Evolutionary conservation across 2,329 filamentous ascomycete species (phyloP).

Genomic region (Cladophialophora chaetospira): DNA sequence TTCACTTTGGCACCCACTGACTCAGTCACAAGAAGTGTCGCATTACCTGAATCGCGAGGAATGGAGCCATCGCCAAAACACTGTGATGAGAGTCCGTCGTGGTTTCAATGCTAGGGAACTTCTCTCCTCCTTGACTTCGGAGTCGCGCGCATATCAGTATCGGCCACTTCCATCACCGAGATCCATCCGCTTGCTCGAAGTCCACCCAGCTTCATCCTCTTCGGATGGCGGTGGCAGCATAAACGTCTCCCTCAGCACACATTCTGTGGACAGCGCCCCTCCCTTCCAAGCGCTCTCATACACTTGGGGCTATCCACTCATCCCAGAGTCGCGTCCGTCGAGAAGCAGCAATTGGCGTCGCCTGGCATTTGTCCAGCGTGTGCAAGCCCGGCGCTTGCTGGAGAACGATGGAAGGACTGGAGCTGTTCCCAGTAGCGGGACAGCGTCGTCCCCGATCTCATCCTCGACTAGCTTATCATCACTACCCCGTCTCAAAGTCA

Average conservation of each 20-base stretch:
- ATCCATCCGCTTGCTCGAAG: slow-evolving; percentile 14
- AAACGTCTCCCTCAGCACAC: slow-evolving; percentile 5
- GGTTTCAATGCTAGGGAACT: slow-evolving; percentile 13
- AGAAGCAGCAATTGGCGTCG: slow-evolving; percentile 10
- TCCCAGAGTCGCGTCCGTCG: slow-evolving; percentile 6
- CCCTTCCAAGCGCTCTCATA: slow-evolving; percentile 13
- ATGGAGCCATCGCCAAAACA: not conserved
- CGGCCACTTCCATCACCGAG: slow-evolving; percentile 5
- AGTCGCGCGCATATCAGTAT: slow-evolving; percentile 9
- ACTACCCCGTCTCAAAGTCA: not conserved
- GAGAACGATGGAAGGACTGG: slow-evolving; percentile 1
- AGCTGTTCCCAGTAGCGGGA: not conserved
- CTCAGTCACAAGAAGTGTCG: not conserved
- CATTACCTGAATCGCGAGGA: not conserved
- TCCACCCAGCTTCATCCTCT: not conserved
- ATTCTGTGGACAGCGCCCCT: slow-evolving; percentile 5
- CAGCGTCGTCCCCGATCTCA: not conserved
- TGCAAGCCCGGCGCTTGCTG: slow-evolving; percentile 6
- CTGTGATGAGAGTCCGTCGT: slow-evolving; percentile 10
- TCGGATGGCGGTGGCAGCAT: slow-evolving; percentile 1
- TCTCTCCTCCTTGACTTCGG: slow-evolving; percentile 8
- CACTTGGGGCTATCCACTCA: slow-evolving; percentile 15
- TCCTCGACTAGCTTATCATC: not conserved
- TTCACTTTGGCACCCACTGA: no score
- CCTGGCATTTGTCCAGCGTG: slow-evolving; percentile 6